A percentile compares a stretch with the other conserved stretches of the same genome.
phyloP scores from a whole-genome alignment of 768 basidiomycete genomes.

The Gautieria morchelliformis region DNA sequence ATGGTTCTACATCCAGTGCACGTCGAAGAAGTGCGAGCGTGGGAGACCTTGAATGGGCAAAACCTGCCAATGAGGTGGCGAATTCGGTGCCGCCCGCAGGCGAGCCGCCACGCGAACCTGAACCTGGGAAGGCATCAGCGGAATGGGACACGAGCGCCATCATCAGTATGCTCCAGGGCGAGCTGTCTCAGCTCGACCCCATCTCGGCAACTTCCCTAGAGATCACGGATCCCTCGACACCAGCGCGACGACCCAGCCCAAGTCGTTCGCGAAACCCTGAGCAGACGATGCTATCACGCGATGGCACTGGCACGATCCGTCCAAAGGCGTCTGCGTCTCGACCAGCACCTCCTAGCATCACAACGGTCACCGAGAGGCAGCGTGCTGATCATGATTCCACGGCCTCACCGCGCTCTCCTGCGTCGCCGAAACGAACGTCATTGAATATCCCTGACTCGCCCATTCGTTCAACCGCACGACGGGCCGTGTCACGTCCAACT shows the following conservation, averaged over 20 bases:
- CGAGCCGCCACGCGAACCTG: slow-evolving; percentile 7
- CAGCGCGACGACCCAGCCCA: slow-evolving; percentile 31
- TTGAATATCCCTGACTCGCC: background rate
- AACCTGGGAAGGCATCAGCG: slow-evolving; percentile 10
- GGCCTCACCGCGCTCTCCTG: background rate
- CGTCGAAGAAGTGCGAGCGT: slow-evolving; percentile 71
- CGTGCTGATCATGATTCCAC: background rate
- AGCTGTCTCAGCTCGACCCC: slow-evolving; percentile 58
- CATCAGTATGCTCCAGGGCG: slow-evolving; percentile 64
- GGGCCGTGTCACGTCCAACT: background rate
- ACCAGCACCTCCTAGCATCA: background rate
- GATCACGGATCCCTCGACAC: slow-evolving; percentile 56
- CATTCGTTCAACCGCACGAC: background rate
- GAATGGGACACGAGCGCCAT: slow-evolving; percentile 48
- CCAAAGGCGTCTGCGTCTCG: background rate
- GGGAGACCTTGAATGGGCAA: slow-evolving; percentile 51
- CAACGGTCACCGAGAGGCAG: background rate
- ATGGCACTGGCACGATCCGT: slow-evolving; percentile 2
- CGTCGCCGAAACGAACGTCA: background rate
- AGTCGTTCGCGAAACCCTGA: slow-evolving; percentile 26
- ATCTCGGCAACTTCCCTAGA: slow-evolving; percentile 42
- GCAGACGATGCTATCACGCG: slow-evolving; percentile 5
- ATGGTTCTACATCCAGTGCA: slow-evolving; percentile 18
- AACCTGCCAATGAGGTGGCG: slow-evolving; percentile 30
- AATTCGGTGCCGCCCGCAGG: slow-evolving; percentile 26